Evolutionary conservation across 2,329 filamentous ascomycete genomes (phyloP), one percentile per base, ranked within the genome.

Genomic region (Chaetomium sp.): DNA sequence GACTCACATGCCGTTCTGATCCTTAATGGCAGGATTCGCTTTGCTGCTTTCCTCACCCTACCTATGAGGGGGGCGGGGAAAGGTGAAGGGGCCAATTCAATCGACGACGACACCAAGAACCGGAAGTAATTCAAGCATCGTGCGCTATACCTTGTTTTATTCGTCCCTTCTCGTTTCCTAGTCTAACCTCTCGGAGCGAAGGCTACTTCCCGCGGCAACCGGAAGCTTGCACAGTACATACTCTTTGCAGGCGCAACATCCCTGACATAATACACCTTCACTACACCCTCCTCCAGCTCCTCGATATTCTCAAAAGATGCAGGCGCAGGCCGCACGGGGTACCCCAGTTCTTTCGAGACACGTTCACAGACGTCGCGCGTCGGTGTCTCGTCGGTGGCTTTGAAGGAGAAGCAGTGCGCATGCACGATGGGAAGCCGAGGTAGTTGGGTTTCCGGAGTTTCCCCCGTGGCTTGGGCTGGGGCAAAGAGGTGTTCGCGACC

Each of bases 181-280:
- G 37, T 12, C n/a, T 58, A 67, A 3, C 42, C 47, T 60, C 70
- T 64, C 47, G 72, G 60, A 32, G 80, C 78, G 74, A 96, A 96
- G 11, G 91, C 94, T 5, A 96, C 89, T 64, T 89, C 84, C 37
- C 76, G 72, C 2, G 94, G 94, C 58, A 99, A 69, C 59, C 91
- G 82, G 72, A 99, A 97, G 63, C 85, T 95, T 35, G 90, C 92
- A 70, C 94, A 97, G 71, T 92, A 97, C 91, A 96, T 96, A 68
- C 87, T 82, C 78, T 99, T 99, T 67, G 89, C 87, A 5, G 94
- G 94, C 56, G 91, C 89, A 54, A 99, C 94, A 63, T 95, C 85
- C 61, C 94, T 80, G 37, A 97, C 90, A 57, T 88, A 83, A 57
- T 83, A 73, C 60, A 90, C 81, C 0, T 74, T 74, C 40, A 82